Evolutionary conservation across 2,329 filamentous ascomycete species (phyloP).

Genomic region (Lachnellula cervina): DNA sequence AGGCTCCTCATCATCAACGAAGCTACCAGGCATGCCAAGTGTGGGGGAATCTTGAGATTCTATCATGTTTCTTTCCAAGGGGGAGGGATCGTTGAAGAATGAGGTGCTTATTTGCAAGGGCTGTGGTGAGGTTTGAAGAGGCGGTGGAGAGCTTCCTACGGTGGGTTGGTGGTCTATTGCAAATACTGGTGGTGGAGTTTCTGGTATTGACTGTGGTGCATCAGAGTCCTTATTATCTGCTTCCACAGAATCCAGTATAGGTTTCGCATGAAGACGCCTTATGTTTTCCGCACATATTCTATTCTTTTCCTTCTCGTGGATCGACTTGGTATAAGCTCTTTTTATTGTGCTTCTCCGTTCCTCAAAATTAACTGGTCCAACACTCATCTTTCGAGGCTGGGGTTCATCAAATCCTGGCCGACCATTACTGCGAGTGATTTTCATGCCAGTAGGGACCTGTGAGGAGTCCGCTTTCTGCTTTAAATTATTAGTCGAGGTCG

Average conservation of each 20-base stretch:
- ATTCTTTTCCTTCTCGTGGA: slow-evolving; percentile 64
- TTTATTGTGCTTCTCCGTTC: slow-evolving; percentile 77
- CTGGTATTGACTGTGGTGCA: slow-evolving; percentile 13
- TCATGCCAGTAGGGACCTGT: slow-evolving; percentile 25
- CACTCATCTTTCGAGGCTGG: slow-evolving; percentile 44
- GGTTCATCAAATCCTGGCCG: slow-evolving; percentile 18
- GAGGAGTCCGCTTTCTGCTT: slow-evolving; percentile 53
- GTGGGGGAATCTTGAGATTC: slow-evolving; percentile 55
- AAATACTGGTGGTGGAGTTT: slow-evolving; percentile 1
- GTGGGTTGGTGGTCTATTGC: neutral
- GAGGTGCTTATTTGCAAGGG: slow-evolving; percentile 26
- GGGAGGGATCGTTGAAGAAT: slow-evolving; percentile 12
- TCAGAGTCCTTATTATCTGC: slow-evolving; percentile 27
- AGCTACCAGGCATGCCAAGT: slow-evolving; percentile 61
- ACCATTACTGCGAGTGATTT: slow-evolving; percentile 22
- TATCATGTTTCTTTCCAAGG: slow-evolving; percentile 1
- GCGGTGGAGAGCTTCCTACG: slow-evolving; percentile 4
- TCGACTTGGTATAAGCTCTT: slow-evolving; percentile 78
- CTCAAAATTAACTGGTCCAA: slow-evolving; percentile 79
- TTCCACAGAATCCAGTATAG: slow-evolving; percentile 23
- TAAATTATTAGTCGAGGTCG: slow-evolving; percentile 68
- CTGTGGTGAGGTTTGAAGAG: slow-evolving; percentile 17
- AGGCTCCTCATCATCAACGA: slow-evolving; percentile 44
- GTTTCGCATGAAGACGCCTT: slow-evolving; percentile 27
- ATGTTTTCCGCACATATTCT: slow-evolving; percentile 40